Evolutionary conservation across 2,329 filamentous ascomycete species (phyloP).

Genomic region (Coleophoma crateriformis): DNA sequence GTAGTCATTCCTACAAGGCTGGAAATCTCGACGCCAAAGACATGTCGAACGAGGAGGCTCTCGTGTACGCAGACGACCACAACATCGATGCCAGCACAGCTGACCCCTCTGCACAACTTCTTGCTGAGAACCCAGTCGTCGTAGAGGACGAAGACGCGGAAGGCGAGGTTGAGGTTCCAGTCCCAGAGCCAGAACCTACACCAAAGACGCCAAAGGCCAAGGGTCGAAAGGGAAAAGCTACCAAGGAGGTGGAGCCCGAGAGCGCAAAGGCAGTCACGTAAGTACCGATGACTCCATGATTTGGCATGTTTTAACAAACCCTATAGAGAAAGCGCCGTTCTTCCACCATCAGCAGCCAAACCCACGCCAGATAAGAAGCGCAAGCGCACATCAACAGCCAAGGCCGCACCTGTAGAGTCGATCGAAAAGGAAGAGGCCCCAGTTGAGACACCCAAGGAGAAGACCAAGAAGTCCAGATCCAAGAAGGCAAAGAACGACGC

Average conservation of each 20-base stretch:
- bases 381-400: constrained; percentile 50
- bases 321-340: constrained; percentile 8
- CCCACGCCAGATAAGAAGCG: constrained; percentile 58
- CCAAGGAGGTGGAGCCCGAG: constrained; percentile 23
- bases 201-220: constrained; percentile 52
- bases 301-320: background rate
- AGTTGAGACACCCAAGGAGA: constrained; percentile 14
- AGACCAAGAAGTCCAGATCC: background rate
- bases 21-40: constrained; percentile 53
- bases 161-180: constrained; percentile 33
- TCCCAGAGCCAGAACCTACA: constrained; percentile 31
- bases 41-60: constrained; percentile 56
- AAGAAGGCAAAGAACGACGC: constrained; percentile 1
- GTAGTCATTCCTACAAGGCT: constrained; percentile 58
- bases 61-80: constrained; percentile 54
- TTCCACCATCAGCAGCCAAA: constrained; percentile 14
- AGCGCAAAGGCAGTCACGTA: constrained; percentile 28
- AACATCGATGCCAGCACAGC: constrained; percentile 44
- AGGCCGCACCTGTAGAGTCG: constrained; percentile 9
- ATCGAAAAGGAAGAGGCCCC: constrained; percentile 41
- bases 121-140: constrained; percentile 43
- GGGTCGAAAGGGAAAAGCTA: constrained; percentile 29
- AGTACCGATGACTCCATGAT: background rate
- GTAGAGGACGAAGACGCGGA: constrained; percentile 27
- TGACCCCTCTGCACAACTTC: constrained; percentile 27